phyloP scores from a whole-genome alignment of 306 rosid species.

The Crataegus laevigata region DNA sequence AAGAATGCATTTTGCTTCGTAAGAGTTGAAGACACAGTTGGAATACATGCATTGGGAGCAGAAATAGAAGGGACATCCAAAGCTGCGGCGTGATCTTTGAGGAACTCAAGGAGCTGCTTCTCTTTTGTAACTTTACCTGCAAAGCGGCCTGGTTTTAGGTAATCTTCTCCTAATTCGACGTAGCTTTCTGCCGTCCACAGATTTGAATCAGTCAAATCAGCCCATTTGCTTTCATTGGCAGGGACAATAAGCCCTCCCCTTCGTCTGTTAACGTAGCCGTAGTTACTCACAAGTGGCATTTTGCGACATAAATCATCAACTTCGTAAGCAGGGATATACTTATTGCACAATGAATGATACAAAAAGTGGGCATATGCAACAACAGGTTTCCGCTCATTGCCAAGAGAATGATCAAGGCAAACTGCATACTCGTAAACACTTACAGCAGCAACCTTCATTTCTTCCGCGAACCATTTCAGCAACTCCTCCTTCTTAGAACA shows the following conservation, averaged over 20 bases:
- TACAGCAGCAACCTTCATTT: conserved; percentile 15
- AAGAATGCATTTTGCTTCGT: conserved; percentile 49
- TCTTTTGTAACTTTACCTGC: conserved; percentile 23
- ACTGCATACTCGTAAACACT: conserved; percentile 23
- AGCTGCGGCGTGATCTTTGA: conserved; percentile 28
- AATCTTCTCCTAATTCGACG: conserved; percentile 45
- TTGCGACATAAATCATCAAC: conserved; percentile 16
- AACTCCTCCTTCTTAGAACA: conserved; percentile 3
- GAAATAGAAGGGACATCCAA: conserved; percentile 48
- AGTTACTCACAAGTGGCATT: conserved; percentile 56
- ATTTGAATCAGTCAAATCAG: conserved; percentile 46
- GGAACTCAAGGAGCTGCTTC: conserved; percentile 32
- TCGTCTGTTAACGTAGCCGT: conserved; percentile 17
- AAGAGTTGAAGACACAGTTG: conserved; percentile 41
- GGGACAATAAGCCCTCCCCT: conserved; percentile 46
- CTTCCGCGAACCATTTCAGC: conserved; percentile 30
- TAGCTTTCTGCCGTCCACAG: conserved; percentile 45
- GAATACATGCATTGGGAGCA: conserved; percentile 51
- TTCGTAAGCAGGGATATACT: conserved; percentile 12
- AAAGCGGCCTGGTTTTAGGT: conserved; percentile 16
- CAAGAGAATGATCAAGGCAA: conserved; percentile 12
- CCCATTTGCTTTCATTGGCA: conserved; percentile 62
- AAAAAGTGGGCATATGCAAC: conserved; percentile 49
- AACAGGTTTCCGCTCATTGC: conserved; percentile 3
- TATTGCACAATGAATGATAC: conserved; percentile 24